Percentiles rank a stretch among this genome's conserved stretches.
These are phyloP conservation scores for Porogramme epimiltina DNA, from an alignment of 1,284 basidiomycete species.

Conservation along the genomic window DNA sequence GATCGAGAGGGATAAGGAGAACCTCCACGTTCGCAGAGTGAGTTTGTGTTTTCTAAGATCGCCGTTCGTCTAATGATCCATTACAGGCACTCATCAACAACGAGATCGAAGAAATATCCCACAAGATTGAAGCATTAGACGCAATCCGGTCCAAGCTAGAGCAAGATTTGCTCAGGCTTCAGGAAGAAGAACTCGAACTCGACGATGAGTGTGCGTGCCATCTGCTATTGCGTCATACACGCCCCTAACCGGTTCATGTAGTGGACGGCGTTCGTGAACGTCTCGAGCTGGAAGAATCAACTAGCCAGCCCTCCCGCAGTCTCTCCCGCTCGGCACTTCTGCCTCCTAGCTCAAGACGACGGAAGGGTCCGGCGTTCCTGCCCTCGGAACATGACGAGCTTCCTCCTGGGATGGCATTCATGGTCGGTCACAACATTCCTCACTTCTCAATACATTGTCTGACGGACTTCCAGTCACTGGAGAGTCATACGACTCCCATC, in stretches of 20 bases:
- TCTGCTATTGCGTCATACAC: too few relatives aligned
- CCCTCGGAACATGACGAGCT: slow-evolving; percentile 98
- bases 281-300: slow-evolving; percentile 64
- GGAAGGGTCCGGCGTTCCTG: slow-evolving; percentile 92
- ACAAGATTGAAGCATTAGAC: slow-evolving; percentile 88
- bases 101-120: slow-evolving; percentile 86
- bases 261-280: slow-evolving; percentile 89
- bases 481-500: slow-evolving; percentile 81
- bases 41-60: slow-evolving; percentile 33
- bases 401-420: slow-evolving; percentile 93
- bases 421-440: slow-evolving; percentile 55
- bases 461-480: slow-evolving; percentile 62
- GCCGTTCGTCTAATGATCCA: slow-evolving; percentile 10
- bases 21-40: slow-evolving; percentile 83
- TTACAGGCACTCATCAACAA: slow-evolving; percentile 75
- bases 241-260: too few relatives aligned
- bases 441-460: not conserved
- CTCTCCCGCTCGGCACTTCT: slow-evolving; percentile 44
- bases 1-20: slow-evolving; percentile 87
- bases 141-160: slow-evolving; percentile 82
- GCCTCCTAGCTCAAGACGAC: slow-evolving; percentile 67
- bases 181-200: slow-evolving; percentile 95
- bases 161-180: slow-evolving; percentile 81
- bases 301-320: slow-evolving; percentile 38
- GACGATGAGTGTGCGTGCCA: slow-evolving; percentile 85